Evolutionary conservation across 805 yeast species (phyloP), one percentile per base, ranked within the genome.

Genomic region (Candida sphagnicola): DNA sequence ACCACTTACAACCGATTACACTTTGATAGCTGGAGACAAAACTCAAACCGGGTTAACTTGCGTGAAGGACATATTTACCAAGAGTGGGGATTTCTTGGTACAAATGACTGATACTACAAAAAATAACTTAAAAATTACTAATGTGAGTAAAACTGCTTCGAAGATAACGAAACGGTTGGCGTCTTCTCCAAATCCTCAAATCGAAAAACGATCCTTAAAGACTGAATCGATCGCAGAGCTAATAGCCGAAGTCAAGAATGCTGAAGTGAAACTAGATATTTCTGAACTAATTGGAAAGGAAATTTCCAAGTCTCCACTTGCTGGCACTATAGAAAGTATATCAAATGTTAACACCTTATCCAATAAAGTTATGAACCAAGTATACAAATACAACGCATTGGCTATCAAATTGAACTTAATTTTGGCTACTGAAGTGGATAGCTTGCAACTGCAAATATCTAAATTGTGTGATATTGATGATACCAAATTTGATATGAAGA

Each of bases 81-180:
- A 53, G 18, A 46, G 59, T 3, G 69, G 69, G 1, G 56, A 53
- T 5, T 61, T 56, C 38, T 38, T 57, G n/a, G 37, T 59, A 13
- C 38, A 48, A 6, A 34, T 54, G 10, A 45, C 42, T 18, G 32
- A 31, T 18, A 34, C 47, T 3, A 13, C 41, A 6, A 29, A 37
- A 4, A 40, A 42, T 14, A 45, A 41, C 21, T 42, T 47, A 12
- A 21, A 21, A 21, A 10, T 21, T 21, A 21, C 6, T 10, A 21
- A 21, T 6, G 10, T 10, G 10, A 21, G 24, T 21, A 6, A 21
- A 21, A 6, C 24, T 21, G 10, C 24, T 6, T 21, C 24, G 6
- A 21, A 21, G n/a, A n/a, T n/a, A n/a, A n/a, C n/a, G n/a, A n/a
- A n/a, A n/a, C n/a, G n/a, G n/a, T n/a, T n/a, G n/a, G n/a, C n/a